These are phyloP conservation scores for Vachellia pachyceras DNA, from an alignment of 306 rosid species.

Conservation along the genomic window DNA sequence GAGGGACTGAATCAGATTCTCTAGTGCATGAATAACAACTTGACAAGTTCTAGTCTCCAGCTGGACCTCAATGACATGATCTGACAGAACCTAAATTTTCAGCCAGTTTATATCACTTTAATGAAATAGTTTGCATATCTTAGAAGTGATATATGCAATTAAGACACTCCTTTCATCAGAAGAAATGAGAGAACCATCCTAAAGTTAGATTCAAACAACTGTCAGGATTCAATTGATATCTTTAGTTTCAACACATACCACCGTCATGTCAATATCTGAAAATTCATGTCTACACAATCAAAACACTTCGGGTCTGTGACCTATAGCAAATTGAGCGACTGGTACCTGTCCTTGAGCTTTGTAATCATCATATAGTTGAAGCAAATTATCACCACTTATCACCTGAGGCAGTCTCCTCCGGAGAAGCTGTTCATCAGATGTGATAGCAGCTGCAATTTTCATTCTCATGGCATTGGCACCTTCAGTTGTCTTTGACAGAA, in stretches of 20 bases:
- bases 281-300: constrained; percentile 32
- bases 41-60: background rate
- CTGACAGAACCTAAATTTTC: constrained; percentile 9
- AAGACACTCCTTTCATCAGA: constrained; percentile 18
- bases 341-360: constrained; percentile 98
- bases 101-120: constrained; percentile 21
- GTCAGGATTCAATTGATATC: constrained; percentile 11
- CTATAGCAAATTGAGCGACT: constrained; percentile 33
- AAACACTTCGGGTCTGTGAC: constrained; percentile 24
- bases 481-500: constrained; percentile 94
- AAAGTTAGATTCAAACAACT: constrained; percentile 18
- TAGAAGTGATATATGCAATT: constrained; percentile 14
- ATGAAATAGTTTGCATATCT: background rate
- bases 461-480: constrained; percentile 99
- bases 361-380: constrained; percentile 77
- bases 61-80: constrained; percentile 17
- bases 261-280: background rate
- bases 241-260: constrained; percentile 15
- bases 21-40: background rate
- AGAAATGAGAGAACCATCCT: constrained; percentile 17
- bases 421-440: constrained; percentile 97
- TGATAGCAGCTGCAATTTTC: constrained; percentile 93
- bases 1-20: constrained; percentile 21
- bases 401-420: constrained; percentile 94
- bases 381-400: constrained; percentile 91